Base-by-base conservation (phyloP, 1,284 basidiomycete genomes). In the Termitomyces sp. region DNA sequence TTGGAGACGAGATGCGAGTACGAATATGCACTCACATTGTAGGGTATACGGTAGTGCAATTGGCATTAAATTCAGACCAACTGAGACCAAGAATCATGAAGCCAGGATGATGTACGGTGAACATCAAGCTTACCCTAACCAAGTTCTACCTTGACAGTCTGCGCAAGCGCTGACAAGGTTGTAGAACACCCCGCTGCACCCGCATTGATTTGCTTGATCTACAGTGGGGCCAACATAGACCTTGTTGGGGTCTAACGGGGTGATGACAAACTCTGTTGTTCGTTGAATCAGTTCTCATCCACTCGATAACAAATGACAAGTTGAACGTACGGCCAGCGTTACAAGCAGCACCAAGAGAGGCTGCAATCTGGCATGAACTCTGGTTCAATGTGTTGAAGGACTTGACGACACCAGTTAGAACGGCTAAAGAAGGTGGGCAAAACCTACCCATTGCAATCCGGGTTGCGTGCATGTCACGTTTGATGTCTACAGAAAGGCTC, bases 101-200 rank as follows among this genome's bases (percentile, higher is more conserved):
- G 7, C 12, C 15, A 24, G 26, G 5, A 36, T 10, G 15, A n/a
- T n/a, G 9, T 31, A 9, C 21, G 8, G 42, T 21, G 12, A 36
- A 42, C 30, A 38, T 34, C 10, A 9, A 19, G 34, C 59, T 21
- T 36, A 58, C 59, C 24, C 4, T 40, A 71, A 42, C 51, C 59
- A 70, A 8, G 62, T 52, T n/a, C 62, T 63, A 24, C 49, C 59
- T 62, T 75, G 74, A 59, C 74, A 75, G 12, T 59, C 55, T 8
- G 70, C 65, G 52, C 74, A 75, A 42, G 71, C 70, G 46, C 68
- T 70, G 53, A 74, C 54, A 55, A 73, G 53, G 33, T 70, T 70
- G 59, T 74, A 75, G 57, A 70, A 73, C 6, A 75, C 73, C 0
- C 72, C 66, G 53, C 70, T 75, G 55, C 73, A 75, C 57, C 67